phyloP scores from a whole-genome alignment of 31 red algal genomes.

The Endocladia muricata region DNA sequence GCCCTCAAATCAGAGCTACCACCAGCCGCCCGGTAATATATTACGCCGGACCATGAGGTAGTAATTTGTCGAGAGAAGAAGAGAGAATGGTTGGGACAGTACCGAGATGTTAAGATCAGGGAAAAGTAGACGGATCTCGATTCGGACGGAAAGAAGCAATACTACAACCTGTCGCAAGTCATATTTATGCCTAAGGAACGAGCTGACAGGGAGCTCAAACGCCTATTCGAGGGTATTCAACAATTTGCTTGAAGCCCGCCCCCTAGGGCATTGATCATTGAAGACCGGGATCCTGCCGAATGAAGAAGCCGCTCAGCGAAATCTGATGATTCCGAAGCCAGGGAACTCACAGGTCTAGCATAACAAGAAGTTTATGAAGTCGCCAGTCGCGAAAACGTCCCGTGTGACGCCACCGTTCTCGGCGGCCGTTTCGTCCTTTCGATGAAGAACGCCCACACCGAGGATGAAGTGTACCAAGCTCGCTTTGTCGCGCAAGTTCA shows the following conservation, averaged over 20 bases:
- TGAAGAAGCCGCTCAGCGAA: not conserved
- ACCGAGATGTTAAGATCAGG: not conserved
- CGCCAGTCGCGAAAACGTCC: not conserved
- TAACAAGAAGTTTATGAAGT: not conserved
- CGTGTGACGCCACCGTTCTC: conserved; percentile 2
- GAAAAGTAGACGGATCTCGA: not conserved
- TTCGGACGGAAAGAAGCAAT: not conserved
- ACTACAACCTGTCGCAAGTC: conserved; percentile 14
- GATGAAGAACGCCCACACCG: conserved; percentile 3
- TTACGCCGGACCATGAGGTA: not conserved
- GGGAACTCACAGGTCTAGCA: not conserved
- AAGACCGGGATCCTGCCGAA: not conserved
- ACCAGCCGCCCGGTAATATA: not conserved
- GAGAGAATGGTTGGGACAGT: conserved; percentile 6
- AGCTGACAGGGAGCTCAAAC: not conserved
- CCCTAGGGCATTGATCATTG: not conserved
- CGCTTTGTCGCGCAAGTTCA: conserved; percentile 9
- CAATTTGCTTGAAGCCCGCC: not conserved
- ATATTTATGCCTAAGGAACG: not conserved
- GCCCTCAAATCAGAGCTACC: conserved; percentile 1
- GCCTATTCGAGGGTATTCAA: not conserved
- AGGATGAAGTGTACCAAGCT: not conserved
- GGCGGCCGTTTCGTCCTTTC: conserved; percentile 16
- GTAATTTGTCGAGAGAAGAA: conserved; percentile 10
- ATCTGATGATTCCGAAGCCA: not conserved